Base-by-base conservation (phyloP, 2,329 filamentous ascomycete genomes). In the Claviceps sp. region DNA sequence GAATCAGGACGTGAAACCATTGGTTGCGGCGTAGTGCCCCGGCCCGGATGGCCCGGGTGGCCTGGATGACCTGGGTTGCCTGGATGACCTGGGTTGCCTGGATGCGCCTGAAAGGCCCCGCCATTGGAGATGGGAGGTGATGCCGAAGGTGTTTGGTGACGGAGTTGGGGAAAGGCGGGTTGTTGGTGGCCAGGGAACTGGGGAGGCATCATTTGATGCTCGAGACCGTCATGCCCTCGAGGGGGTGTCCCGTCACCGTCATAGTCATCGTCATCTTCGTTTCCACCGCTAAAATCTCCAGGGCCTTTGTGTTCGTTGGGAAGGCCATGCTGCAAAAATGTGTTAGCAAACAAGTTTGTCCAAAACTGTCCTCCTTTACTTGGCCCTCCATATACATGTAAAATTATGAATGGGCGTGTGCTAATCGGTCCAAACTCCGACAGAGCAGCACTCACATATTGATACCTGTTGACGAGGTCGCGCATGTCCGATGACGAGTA, bases 271-370 rank as follows among this genome's bases (percentile, higher is more conserved):
- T 94, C 89, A 48, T 96, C 90, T 50, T 93, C 88, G 58, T 86
- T 85, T 56, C 86, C 85, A 58, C 89, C 89, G 63, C 85, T 87
- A 70, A 95, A 98, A 69, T 98, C 93, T 51, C 79, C 78, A 1
- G 93, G 93, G 2, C 91, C 91, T 71, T 97, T 98, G 71, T 97
- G 91, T 68, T 98, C 93, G 68, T 93, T 94, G 45, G 90, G 85
- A 54, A 82, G 85, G 61, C 89, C 89, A 74, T 95, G 95, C 89
- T 96, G 66, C 24, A 13, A 34, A 30, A 44, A 18, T 5, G 11
- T 8, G 24, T 45, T 30, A 45, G 43, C 51, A 40, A 40, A 18
- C 5, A 16, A 40, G 14, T n/a, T 16, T 5, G 38, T 40, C 2
- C 16, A n/a, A 11, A 9, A 11, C 30, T 34, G 1, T 34, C 30